Evolutionary conservation across 352 stramenopile genomes (phyloP).

Genomic region (Pythium volutum): DNA sequence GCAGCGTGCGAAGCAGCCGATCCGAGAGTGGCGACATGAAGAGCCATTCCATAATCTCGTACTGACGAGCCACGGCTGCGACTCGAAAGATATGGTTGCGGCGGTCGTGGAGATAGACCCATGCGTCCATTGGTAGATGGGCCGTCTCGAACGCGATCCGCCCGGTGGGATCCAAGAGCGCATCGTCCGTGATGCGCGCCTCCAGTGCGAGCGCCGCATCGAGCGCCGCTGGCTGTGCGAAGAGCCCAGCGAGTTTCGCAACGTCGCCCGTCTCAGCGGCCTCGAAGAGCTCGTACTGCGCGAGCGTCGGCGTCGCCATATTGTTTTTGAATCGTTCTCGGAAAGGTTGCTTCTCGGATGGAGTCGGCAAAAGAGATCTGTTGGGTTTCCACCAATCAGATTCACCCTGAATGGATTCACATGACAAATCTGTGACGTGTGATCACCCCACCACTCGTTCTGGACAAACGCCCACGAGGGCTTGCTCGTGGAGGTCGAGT

Average conservation of each 20-base stretch:
- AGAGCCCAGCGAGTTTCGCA: constrained; percentile 6
- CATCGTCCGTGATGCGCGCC: neutral
- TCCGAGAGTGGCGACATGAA: neutral
- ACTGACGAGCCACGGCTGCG: neutral
- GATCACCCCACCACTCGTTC: too few species aligned
- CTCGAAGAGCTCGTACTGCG: constrained; percentile 8
- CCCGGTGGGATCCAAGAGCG: neutral
- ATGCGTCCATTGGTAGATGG: neutral
- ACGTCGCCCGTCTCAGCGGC: constrained; percentile 18
- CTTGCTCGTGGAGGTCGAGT: too few species aligned
- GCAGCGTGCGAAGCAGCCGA: neutral
- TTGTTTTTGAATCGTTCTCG: neutral
- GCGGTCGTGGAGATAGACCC: constrained; percentile 4
- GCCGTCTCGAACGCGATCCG: neutral
- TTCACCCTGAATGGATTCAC: neutral
- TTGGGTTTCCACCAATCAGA: neutral
- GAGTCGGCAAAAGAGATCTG: neutral
- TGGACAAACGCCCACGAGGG: too few species aligned
- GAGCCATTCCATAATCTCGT: constrained; percentile 3
- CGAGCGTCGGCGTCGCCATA: neutral
- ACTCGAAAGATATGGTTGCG: neutral
- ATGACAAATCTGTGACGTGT: neutral
- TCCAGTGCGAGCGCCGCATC: neutral
- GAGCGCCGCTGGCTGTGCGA: constrained; percentile 2
- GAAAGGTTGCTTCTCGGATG: neutral